Evolutionary conservation across 768 basidiomycete species (phyloP).

Genomic region (Mycena capillaripes): DNA sequence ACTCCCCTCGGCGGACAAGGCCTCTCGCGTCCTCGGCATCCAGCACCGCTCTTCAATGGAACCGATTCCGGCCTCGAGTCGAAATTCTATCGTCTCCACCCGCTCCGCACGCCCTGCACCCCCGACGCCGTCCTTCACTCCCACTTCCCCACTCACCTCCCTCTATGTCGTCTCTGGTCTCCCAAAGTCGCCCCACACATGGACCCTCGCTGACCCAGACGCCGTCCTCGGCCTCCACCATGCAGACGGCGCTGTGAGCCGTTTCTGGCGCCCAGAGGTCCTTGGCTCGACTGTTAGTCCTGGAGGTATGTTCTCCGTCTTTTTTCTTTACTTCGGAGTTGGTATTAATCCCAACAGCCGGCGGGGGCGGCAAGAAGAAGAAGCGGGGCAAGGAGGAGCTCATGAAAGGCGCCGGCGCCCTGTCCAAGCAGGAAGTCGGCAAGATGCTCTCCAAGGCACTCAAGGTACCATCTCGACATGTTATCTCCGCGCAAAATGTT

Average conservation of each 20-base stretch:
- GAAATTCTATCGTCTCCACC: slow-evolving; percentile 84
- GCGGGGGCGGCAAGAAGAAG: slow-evolving; percentile 79
- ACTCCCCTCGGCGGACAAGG: slow-evolving; percentile 69
- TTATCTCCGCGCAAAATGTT: slow-evolving; percentile 11
- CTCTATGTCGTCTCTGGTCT: slow-evolving; percentile 92
- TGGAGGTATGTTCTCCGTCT: slow-evolving; percentile 49
- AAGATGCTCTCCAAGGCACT: slow-evolving; percentile 94
- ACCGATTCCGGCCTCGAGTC: slow-evolving; percentile 83
- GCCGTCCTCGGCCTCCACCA: slow-evolving; percentile 87
- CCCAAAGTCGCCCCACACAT: slow-evolving; percentile 90
- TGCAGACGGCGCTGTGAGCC: slow-evolving; percentile 85
- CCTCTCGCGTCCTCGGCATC: slow-evolving; percentile 83
- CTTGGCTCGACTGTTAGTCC: slow-evolving; percentile 90
- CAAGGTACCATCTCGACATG: slow-evolving; percentile 67
- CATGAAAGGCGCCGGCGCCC: slow-evolving; percentile 82
- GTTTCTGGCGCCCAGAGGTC: slow-evolving; percentile 94
- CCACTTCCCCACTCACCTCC: slow-evolving; percentile 83
- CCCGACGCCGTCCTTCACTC: slow-evolving; percentile 71
- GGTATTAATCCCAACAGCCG: slow-evolving; percentile 52
- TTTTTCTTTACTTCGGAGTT: not conserved
- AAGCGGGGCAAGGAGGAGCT: slow-evolving; percentile 76
- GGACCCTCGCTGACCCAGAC: slow-evolving; percentile 91
- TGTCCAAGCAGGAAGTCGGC: slow-evolving; percentile 88
- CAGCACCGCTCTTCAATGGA: slow-evolving; percentile 84
- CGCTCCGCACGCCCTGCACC: slow-evolving; percentile 73